Evolutionary conservation across 371 early-diverging fungal genomes (phyloP).

Genomic region (Lichtheimia ramosa): DNA sequence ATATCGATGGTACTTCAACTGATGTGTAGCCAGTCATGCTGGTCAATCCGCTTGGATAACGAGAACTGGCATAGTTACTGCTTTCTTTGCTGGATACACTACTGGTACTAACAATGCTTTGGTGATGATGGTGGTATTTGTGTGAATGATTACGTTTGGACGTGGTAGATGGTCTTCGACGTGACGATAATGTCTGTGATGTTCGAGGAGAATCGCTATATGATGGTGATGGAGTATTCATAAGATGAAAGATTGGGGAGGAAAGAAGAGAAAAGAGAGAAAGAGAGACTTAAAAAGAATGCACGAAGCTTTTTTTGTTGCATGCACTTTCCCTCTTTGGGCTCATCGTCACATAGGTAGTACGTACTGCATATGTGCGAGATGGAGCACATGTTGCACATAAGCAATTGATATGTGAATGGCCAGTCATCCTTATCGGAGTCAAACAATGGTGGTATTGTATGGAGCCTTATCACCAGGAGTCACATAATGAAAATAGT

Average conservation of each 20-base stretch:
- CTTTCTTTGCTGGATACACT: slow-evolving; percentile 10
- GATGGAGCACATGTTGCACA: no score
- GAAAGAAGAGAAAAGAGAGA: neutral
- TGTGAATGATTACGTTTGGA: neutral
- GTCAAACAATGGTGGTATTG: no score
- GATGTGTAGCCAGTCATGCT: slow-evolving; percentile 8
- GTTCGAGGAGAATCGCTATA: neutral
- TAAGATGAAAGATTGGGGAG: neutral
- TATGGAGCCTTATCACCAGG: no score
- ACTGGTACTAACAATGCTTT: slow-evolving; percentile 1
- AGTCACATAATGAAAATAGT: no score
- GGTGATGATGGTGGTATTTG: neutral
- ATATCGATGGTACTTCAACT: slow-evolving; percentile 1
- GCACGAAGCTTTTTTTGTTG: no score
- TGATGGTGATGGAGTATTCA: neutral
- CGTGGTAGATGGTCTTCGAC: neutral
- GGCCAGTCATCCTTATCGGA: no score
- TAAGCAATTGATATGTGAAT: no score
- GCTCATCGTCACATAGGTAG: no score
- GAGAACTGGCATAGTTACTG: neutral
- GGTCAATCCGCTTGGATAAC: slow-evolving; percentile 13
- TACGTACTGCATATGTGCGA: no score
- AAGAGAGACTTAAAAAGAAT: neutral
- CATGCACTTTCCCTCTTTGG: no score
- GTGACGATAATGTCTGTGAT: no score